Evolutionary conservation across 257 asterid genomes (phyloP).

Genomic region (Solanum habrochaites): DNA sequence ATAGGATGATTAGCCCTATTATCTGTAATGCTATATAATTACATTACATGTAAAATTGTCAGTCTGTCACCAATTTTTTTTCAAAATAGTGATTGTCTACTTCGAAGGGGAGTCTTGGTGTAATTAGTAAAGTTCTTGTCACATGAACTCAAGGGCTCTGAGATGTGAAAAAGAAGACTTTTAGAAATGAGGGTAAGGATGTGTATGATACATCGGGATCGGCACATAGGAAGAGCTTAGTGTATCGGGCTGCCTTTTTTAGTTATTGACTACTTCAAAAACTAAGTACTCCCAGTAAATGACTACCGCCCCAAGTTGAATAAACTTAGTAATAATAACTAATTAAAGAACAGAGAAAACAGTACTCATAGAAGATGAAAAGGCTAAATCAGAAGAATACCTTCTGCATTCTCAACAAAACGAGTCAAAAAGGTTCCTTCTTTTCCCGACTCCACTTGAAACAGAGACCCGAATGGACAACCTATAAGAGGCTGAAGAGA

Average conservation of each 20-base stretch:
- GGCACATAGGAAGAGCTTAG: not conserved
- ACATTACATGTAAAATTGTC: not conserved
- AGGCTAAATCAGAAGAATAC: constrained; percentile 10
- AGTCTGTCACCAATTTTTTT: not conserved
- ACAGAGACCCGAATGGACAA: constrained; percentile 66
- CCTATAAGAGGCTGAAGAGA: constrained; percentile 83
- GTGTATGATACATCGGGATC: not conserved
- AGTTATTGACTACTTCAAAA: not conserved
- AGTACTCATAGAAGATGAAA: not conserved
- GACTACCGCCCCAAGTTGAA: not conserved
- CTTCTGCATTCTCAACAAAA: constrained; percentile 39
- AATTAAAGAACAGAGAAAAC: not conserved
- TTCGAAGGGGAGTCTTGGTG: not conserved
- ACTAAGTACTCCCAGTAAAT: not conserved
- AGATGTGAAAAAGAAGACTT: not conserved
- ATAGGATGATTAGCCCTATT: not conserved
- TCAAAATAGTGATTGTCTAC: not conserved
- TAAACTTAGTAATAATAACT: too few species aligned
- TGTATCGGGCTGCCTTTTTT: not conserved
- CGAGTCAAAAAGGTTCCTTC: constrained; percentile 67
- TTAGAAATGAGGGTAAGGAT: not conserved
- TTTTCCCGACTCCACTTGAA: constrained; percentile 60
- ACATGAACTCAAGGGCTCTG: not conserved
- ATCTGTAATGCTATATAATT: not conserved
- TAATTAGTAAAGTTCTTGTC: not conserved